These are phyloP conservation scores for Suillus tomentosus DNA, from an alignment of 768 basidiomycete species.

Conservation along the genomic window DNA sequence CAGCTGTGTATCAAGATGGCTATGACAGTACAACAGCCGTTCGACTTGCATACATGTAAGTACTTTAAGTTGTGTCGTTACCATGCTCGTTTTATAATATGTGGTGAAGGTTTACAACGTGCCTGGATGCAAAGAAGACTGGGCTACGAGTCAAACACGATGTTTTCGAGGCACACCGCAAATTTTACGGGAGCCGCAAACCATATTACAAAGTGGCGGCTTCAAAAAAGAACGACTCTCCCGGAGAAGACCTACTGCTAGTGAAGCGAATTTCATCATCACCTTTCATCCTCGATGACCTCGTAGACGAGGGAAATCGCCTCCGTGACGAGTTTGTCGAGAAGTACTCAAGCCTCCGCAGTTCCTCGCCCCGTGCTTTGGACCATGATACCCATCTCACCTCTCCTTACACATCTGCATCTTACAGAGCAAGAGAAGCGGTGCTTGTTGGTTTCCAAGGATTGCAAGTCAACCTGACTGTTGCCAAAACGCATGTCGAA, in stretches of 20 bases:
- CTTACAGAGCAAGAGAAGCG: slow-evolving; percentile 12
- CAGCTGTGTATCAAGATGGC: slow-evolving; percentile 51
- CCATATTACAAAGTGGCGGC: slow-evolving; percentile 31
- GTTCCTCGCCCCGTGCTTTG: background rate
- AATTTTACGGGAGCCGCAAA: slow-evolving; percentile 34
- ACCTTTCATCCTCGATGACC: slow-evolving; percentile 44
- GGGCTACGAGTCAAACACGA: slow-evolving; percentile 52
- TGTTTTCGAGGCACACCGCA: slow-evolving; percentile 44
- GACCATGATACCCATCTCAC: slow-evolving; percentile 36
- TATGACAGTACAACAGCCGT: slow-evolving; percentile 48
- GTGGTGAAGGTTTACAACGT: slow-evolving; percentile 56
- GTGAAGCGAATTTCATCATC: slow-evolving; percentile 2
- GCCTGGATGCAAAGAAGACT: slow-evolving; percentile 71
- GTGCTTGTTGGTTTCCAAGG: slow-evolving; percentile 12
- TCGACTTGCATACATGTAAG: slow-evolving; percentile 68
- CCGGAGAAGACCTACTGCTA: background rate
- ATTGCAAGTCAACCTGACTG: slow-evolving; percentile 39
- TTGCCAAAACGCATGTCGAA: slow-evolving; percentile 45
- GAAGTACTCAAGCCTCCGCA: slow-evolving; percentile 34
- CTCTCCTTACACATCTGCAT: slow-evolving; percentile 39
- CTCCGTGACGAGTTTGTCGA: slow-evolving; percentile 38
- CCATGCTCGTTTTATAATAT: background rate
- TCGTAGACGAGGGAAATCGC: slow-evolving; percentile 42
- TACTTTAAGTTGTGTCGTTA: slow-evolving; percentile 8
- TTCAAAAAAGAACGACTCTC: slow-evolving; percentile 16